phyloP scores from a whole-genome alignment of 768 basidiomycete genomes.

The Lentinula lateritia region DNA sequence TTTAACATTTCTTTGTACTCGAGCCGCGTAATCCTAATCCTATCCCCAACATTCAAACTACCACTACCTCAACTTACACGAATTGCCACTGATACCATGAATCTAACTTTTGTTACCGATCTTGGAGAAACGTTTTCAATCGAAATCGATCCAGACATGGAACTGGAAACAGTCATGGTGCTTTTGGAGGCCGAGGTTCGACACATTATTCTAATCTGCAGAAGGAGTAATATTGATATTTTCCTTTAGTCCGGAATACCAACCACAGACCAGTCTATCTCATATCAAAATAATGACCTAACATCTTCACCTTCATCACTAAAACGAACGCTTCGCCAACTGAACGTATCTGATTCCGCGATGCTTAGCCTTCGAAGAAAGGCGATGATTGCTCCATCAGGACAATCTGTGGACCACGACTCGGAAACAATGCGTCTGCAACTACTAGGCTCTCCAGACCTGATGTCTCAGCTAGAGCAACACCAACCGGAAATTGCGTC shows the following conservation, averaged over 20 bases:
- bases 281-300: conserved; percentile 62
- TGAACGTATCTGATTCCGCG: conserved; percentile 56
- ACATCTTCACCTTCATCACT: conserved; percentile 28
- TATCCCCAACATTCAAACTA: not conserved
- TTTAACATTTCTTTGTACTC: not conserved
- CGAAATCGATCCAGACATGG: conserved; percentile 88
- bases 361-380: conserved; percentile 67
- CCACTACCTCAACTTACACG: not conserved
- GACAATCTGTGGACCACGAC: conserved; percentile 57
- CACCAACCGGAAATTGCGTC: conserved; percentile 75
- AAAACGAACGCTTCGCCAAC: conserved; percentile 62
- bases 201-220: not conserved
- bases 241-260: conserved; percentile 66
- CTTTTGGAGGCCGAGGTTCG: conserved; percentile 92
- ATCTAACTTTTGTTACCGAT: conserved; percentile 69
- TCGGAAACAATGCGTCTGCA: conserved; percentile 89
- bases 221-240: not conserved
- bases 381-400: conserved; percentile 18
- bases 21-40: not conserved
- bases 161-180: conserved; percentile 89
- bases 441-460: conserved; percentile 72
- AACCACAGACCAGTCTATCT: conserved; percentile 65
- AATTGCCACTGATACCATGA: conserved; percentile 35
- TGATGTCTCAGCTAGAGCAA: conserved; percentile 74
- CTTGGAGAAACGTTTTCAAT: conserved; percentile 57